A percentile compares a stretch with the other conserved stretches of the same genome.
Evolutionary conservation across 306 rosid species (phyloP).

Genomic region (Delonix regia): DNA sequence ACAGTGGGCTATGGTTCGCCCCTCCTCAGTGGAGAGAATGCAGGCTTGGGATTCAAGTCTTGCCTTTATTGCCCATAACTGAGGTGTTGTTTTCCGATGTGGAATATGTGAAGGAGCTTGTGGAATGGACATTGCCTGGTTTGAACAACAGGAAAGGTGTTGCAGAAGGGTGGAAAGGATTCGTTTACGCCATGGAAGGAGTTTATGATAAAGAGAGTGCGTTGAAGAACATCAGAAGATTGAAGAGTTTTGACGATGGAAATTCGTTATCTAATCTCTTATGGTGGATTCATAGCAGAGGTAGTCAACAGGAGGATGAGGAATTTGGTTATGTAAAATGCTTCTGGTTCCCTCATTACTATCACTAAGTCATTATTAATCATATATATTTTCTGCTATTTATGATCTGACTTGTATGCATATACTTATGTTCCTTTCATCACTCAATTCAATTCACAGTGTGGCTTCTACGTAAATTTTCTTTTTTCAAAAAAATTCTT

Average conservation of each 20-base stretch:
- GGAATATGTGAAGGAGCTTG: conserved; percentile 67
- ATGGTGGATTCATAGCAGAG: conserved; percentile 88
- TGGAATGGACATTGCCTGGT: conserved; percentile 75
- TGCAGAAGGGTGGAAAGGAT: conserved; percentile 94
- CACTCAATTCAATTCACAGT: too few species aligned
- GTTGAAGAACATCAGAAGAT: conserved; percentile 50
- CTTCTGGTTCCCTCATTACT: conserved; percentile 49
- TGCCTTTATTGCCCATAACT: conserved; percentile 72
- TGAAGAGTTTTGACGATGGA: conserved; percentile 74
- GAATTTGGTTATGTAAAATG: conserved; percentile 8
- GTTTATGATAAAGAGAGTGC: conserved; percentile 58
- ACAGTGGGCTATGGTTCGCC: conserved; percentile 90
- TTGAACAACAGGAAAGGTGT: conserved; percentile 65
- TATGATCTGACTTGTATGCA: too few species aligned
- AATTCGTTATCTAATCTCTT: conserved; percentile 76
- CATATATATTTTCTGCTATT: too few species aligned
- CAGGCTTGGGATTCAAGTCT: conserved; percentile 78
- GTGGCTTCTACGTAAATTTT: too few species aligned
- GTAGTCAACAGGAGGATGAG: conserved; percentile 31
- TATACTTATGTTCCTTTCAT: too few species aligned
- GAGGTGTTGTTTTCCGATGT: conserved; percentile 66
- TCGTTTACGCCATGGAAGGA: conserved; percentile 66
- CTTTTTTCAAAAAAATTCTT: too few species aligned
- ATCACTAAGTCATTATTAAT: conserved; percentile 15
- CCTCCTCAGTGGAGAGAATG: conserved; percentile 79